Evolutionary conservation across 805 yeast species (phyloP).

Genomic region (Candida incommunis): DNA sequence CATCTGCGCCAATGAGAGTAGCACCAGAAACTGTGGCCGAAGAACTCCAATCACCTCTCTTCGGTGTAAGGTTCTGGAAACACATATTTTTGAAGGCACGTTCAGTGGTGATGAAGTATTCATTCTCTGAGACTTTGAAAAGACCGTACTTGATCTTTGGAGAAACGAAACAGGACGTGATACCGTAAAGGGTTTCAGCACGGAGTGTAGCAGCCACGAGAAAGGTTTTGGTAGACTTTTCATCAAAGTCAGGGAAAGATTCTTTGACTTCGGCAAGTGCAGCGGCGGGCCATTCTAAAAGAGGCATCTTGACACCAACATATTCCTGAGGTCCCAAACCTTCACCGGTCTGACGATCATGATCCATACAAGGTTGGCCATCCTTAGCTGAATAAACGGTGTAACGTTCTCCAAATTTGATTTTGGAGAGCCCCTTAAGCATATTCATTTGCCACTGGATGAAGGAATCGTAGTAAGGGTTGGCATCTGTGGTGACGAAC

Average conservation of each 20-base stretch:
- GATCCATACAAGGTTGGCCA: conserved; percentile 99
- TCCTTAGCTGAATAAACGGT: conserved; percentile 95
- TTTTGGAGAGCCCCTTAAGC: conserved; percentile 72
- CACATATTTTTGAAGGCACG: conserved; percentile 97
- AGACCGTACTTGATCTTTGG: conserved; percentile 89
- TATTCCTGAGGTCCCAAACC: conserved; percentile 96
- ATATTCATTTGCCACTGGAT: conserved; percentile 93
- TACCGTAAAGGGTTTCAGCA: conserved; percentile 99
- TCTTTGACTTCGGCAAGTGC: conserved; percentile 7
- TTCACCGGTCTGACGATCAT: conserved; percentile 94
- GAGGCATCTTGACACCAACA: conserved; percentile 76
- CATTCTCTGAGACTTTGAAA: conserved; percentile 67
- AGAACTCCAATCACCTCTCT: conserved; percentile 63
- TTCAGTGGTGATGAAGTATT: conserved; percentile 74
- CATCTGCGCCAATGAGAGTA: conserved; percentile 70
- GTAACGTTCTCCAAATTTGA: conserved; percentile 96
- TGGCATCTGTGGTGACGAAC: conserved; percentile 85
- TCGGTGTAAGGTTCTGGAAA: conserved; percentile 83
- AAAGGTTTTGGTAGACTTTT: conserved; percentile 49
- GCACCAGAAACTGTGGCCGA: conserved; percentile 50
- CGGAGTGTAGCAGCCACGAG: conserved; percentile 94
- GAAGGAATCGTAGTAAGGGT: conserved; percentile 89
- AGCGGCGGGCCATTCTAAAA: conserved; percentile 36
- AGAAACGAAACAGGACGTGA: conserved; percentile 94
- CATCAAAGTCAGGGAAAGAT: conserved; percentile 32